phyloP scores from a whole-genome alignment of 768 basidiomycete species.

The Boletus huronensis region DNA sequence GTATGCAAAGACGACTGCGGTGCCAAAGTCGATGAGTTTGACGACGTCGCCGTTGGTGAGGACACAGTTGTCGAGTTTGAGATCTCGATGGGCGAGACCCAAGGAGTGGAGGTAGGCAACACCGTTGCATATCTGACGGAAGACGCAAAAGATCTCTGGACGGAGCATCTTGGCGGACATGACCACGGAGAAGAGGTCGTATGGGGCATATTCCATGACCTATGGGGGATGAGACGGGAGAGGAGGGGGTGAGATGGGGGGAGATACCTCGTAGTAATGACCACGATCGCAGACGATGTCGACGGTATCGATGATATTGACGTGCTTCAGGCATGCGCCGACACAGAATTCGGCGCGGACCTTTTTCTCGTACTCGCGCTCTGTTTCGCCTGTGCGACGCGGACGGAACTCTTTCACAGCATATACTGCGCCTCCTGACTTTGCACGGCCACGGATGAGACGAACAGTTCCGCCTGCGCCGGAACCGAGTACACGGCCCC shows the following conservation, averaged over 20 bases:
- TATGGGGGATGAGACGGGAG: slow-evolving; percentile 31
- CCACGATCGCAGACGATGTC: slow-evolving; percentile 98
- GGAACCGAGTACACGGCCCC: slow-evolving; percentile 92
- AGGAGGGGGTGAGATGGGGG: background rate
- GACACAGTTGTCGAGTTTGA: slow-evolving; percentile 99
- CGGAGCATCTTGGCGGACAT: slow-evolving; percentile 99
- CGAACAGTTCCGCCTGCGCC: slow-evolving; percentile 99
- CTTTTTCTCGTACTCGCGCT: slow-evolving; percentile 99
- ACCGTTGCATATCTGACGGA: slow-evolving; percentile 96
- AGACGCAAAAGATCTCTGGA: slow-evolving; percentile 98
- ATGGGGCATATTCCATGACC: slow-evolving; percentile 99
- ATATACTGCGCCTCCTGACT: slow-evolving; percentile 81
- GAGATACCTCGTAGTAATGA: slow-evolving; percentile 91
- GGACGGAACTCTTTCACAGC: slow-evolving; percentile 98
- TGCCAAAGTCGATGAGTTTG: slow-evolving; percentile 99
- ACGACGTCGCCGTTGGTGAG: slow-evolving; percentile 94
- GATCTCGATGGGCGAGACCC: slow-evolving; percentile 96
- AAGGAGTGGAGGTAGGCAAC: slow-evolving; percentile 97
- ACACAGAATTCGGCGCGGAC: slow-evolving; percentile 99
- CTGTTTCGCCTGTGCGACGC: slow-evolving; percentile 80
- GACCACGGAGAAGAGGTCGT: slow-evolving; percentile 97
- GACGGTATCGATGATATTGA: slow-evolving; percentile 96
- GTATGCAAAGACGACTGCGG: slow-evolving; percentile 99
- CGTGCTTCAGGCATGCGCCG: slow-evolving; percentile 88
- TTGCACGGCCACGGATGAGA: slow-evolving; percentile 82